Conservation (phyloP, 345 rosid species). For the Pistacia atlantica region DNA sequence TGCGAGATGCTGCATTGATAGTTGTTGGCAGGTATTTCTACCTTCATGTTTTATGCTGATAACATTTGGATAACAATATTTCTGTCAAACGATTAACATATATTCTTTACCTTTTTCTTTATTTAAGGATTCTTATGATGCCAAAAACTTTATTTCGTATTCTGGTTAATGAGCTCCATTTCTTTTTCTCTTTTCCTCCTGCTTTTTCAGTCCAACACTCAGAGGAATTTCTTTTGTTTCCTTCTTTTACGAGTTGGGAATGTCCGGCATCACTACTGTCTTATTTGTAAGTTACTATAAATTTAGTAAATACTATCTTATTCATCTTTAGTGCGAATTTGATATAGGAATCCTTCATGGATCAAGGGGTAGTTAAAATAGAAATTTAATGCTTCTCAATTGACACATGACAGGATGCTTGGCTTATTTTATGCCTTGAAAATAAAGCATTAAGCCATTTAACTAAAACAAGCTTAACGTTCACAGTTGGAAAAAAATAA, state of each 20-base stretch:
- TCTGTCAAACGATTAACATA: background rate
- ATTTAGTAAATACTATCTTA: background rate
- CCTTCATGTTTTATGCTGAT: background rate
- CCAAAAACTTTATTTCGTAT: background rate
- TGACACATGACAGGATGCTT: background rate
- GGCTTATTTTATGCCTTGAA: background rate
- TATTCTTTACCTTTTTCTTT: too few relatives aligned
- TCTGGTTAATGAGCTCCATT: conserved; percentile 9
- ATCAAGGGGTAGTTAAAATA: background rate
- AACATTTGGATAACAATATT: background rate
- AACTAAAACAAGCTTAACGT: background rate
- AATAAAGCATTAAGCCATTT: background rate
- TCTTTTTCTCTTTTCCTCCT: conserved; percentile 20
- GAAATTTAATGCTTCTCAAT: background rate
- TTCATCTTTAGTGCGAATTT: background rate
- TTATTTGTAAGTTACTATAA: conserved; percentile 36
- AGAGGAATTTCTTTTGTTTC: conserved; percentile 49
- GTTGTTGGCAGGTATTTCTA: conserved; percentile 39
- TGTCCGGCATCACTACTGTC: conserved; percentile 53
- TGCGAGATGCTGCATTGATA: conserved; percentile 47
- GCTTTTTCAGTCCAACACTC: conserved; percentile 46
- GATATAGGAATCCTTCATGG: background rate
- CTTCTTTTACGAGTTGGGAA: conserved; percentile 60
- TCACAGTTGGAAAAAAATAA: background rate
- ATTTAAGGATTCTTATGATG: background rate